phyloP scores from a whole-genome alignment of 78 protist genomes.

The Corallochytrium limacisporum region DNA sequence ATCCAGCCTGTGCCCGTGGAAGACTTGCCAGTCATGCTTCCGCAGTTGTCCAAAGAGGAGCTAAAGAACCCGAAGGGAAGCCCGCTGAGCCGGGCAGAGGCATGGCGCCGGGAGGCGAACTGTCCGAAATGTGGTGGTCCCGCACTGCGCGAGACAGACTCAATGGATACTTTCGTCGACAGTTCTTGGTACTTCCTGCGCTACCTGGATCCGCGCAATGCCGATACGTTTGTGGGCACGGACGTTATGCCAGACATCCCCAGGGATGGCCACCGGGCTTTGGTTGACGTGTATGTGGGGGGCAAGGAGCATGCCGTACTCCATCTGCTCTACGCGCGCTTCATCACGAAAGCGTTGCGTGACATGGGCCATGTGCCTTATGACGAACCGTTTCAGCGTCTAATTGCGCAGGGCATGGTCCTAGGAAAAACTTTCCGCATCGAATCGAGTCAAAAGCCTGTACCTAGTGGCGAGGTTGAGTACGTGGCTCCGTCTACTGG shows the following conservation, averaged over 20 bases:
- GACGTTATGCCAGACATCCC: neutral
- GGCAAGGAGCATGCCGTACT: constrained; percentile 88
- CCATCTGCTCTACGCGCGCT: constrained; percentile 81
- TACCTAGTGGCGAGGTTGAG: neutral
- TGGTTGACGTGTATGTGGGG: constrained; percentile 72
- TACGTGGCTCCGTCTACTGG: neutral
- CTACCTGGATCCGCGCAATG: constrained; percentile 37
- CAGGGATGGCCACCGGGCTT: neutral
- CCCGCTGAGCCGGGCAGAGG: too few species aligned
- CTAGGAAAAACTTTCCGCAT: constrained; percentile 24
- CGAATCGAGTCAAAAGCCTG: neutral
- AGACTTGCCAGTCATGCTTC: constrained; percentile 63
- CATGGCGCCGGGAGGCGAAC: too few species aligned
- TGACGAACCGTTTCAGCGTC: constrained; percentile 49
- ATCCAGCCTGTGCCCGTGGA: constrained; percentile 57
- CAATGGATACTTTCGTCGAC: constrained; percentile 87
- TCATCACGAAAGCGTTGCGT: constrained; percentile 27
- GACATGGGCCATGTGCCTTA: neutral
- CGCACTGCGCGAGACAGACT: constrained; percentile 68
- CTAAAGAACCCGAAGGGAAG: too few species aligned
- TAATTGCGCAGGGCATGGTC: constrained; percentile 49
- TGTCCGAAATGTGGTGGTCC: constrained; percentile 27
- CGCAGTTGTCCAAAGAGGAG: constrained; percentile 19
- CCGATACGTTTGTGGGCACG: constrained; percentile 1
- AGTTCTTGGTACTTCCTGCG: constrained; percentile 73